Evolutionary conservation across 192 early-diverging fungal species (phyloP), one percentile per base, ranked within the genome.

Genomic region (Ambispora gerdemannii): DNA sequence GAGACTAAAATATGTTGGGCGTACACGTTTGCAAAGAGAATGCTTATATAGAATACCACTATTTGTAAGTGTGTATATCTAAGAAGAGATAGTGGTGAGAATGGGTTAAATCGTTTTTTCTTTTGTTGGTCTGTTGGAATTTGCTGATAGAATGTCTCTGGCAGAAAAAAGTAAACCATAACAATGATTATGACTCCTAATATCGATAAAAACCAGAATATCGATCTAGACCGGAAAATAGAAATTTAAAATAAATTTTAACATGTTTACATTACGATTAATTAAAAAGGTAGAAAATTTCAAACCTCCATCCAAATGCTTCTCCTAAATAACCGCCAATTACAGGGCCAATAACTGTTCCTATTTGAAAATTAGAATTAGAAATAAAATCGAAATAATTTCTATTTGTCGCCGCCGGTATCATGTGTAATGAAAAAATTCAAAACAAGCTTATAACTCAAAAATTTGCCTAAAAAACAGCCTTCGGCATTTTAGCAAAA

Each of bases 331-430:
- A 25, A 13, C 55, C 55, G 24, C 55, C 66, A n/a, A n/a, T n/a
- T n/a, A n/a, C n/a, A 17, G 77, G 77, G 47, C 77, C 77, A 35
- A 78, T 50, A 71, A 78, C 71, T 27, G 77, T 73, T 1, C 73
- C 55, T 58, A 25, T 43, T 6, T 10, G 15, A 43, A 15, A 43
- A 10, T 15, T 10, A 43, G 15, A 10, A 43, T 20, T 24, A 43
- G 38, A 43, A 10, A 6, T 10, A 43, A 43, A 10, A 43, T 20
- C 28, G 28, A 4, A 58, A 43, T 10, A 15, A 43, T 43, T 43
- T 43, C n/a, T n/a, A n/a, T n/a, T n/a, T n/a, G n/a, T n/a, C n/a
- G n/a, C n/a, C n/a, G n/a, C n/a, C n/a, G n/a, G n/a, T n/a, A n/a
- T n/a, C n/a, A n/a, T n/a, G n/a, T n/a, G n/a, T n/a, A n/a, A n/a